Base-by-base conservation (phyloP, 352 stramenopile genomes). In the Pythium aristosporum region DNA sequence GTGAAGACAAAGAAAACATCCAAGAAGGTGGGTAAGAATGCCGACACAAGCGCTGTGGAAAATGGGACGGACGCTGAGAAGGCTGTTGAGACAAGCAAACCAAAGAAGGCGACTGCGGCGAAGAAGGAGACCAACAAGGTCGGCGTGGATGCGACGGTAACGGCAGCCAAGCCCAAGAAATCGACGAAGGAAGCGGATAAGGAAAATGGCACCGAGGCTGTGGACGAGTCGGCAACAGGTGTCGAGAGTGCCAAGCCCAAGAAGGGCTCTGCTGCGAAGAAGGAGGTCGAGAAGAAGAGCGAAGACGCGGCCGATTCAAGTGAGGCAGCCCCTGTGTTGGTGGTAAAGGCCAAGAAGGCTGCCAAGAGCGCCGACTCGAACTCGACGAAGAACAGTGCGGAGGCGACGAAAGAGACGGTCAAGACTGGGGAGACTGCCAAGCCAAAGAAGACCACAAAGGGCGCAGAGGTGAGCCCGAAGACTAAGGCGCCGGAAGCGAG, bases 321-420 rank as follows among this genome's bases (percentile, higher is more conserved):
- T 15, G 18, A 50, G 10, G 32, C 18, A 2, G 49, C 18, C 9
- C 49, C 49, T 25, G 49, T n/a, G 20, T 28, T 56, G 15, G 41
- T 20, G 0, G 55, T 53, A 6, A 61, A 61, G 55, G 42, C 55
- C 12, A 61, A 61, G 30, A 61, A 61, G 30, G 28, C 28, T 8
- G 18, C 37, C 7, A 53, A 61, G 28, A 61, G 20, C 2, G 30
- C 55, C 12, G 55, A 61, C 8, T 6, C 41, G 6, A 43, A 9
- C 18, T 15, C 50, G 5, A 43, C 32, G 18, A 34, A 36, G 34
- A 13, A 42, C 20, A 20, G 25, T 25, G 18, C 21, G 6, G 49
- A 59, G 25, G 34, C 25, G 18, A 18, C 18, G 1, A 57, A 57
- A 10, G 51, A 57, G 18, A 13, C 49, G 39, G 12, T 13, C 12